These are phyloP conservation scores for Aspergillus ostianus DNA, from an alignment of 495 filamentous ascomycete genomes.

Conservation along the genomic window DNA sequence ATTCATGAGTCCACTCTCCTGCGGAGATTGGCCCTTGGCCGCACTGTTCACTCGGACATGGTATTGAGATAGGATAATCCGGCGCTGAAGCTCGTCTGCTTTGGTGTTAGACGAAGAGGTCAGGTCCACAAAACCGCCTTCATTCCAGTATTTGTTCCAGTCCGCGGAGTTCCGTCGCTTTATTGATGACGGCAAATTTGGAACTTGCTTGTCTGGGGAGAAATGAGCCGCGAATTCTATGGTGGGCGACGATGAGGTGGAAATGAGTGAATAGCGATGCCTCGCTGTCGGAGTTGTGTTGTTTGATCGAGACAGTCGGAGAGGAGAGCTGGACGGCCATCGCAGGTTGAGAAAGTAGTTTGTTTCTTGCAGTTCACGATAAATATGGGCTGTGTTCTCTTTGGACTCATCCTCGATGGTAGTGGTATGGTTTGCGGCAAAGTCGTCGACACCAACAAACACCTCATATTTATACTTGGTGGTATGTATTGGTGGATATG, in stretches of 20 bases:
- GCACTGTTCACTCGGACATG: conserved; percentile 20
- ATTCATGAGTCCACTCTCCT: conserved; percentile 22
- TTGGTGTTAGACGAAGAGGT: conserved; percentile 12
- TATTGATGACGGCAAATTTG: conserved; percentile 3
- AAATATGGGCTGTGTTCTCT: conserved; percentile 10
- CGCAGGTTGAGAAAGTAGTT: conserved; percentile 15
- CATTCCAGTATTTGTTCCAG: conserved; percentile 17
- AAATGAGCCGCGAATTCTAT: conserved; percentile 14
- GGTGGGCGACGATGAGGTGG: not conserved
- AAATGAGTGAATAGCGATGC: conserved; percentile 10
- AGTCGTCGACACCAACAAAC: conserved; percentile 15
- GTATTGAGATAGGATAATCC: conserved; percentile 20
- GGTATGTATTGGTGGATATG: conserved; percentile 16
- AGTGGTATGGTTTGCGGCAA: conserved; percentile 15
- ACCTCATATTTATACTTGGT: conserved; percentile 20
- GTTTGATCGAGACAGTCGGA: conserved; percentile 4
- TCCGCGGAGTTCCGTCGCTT: not conserved
- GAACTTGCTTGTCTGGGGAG: conserved; percentile 2
- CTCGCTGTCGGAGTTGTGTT: conserved; percentile 2
- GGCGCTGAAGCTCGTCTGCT: conserved; percentile 18
- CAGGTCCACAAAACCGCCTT: conserved; percentile 16
- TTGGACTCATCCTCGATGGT: not conserved
- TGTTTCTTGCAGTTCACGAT: conserved; percentile 16
- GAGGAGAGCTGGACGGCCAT: conserved; percentile 7
- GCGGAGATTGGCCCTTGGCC: conserved; percentile 17